Conservation (phyloP, 2,329 filamentous ascomycete species). For the Aspergillus pseudoglaucus region DNA sequence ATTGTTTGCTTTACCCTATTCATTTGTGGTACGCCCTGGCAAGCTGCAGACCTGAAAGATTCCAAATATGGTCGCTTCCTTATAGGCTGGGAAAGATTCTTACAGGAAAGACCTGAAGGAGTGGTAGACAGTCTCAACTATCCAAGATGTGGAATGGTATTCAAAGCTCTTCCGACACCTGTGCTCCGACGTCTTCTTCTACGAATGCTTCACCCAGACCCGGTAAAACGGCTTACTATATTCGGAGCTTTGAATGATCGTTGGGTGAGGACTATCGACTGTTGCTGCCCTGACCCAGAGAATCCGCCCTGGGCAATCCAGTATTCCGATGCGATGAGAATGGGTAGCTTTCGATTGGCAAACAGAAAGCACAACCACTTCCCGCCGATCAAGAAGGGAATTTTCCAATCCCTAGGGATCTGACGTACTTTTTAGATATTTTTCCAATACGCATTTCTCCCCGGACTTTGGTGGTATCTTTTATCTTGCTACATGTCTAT, state of each 20-base stretch:
- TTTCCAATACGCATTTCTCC: not conserved
- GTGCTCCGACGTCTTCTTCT: constrained; percentile 63
- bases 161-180: constrained; percentile 45
- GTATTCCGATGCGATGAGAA: constrained; percentile 19
- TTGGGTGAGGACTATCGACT: constrained; percentile 70
- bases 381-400: constrained; percentile 22
- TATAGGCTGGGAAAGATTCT: constrained; percentile 63
- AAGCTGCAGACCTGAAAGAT: constrained; percentile 54
- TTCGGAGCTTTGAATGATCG: constrained; percentile 61
- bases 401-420: constrained; percentile 22
- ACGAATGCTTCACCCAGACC: constrained; percentile 77
- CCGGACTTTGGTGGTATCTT: not conserved
- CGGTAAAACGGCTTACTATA: constrained; percentile 63
- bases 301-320: not conserved
- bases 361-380: constrained; percentile 26
- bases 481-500: not conserved
- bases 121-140: constrained; percentile 55
- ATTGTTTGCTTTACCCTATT: constrained; percentile 75
- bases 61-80: constrained; percentile 60
- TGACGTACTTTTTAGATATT: constrained; percentile 10
- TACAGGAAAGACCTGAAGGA: constrained; percentile 49
- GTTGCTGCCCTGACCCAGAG: constrained; percentile 60
- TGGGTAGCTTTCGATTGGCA: constrained; percentile 15
- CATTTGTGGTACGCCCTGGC: constrained; percentile 68
- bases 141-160: constrained; percentile 60